Base-by-base conservation (phyloP, 2,329 filamentous ascomycete species). In the Xenoacremonium recifei region DNA sequence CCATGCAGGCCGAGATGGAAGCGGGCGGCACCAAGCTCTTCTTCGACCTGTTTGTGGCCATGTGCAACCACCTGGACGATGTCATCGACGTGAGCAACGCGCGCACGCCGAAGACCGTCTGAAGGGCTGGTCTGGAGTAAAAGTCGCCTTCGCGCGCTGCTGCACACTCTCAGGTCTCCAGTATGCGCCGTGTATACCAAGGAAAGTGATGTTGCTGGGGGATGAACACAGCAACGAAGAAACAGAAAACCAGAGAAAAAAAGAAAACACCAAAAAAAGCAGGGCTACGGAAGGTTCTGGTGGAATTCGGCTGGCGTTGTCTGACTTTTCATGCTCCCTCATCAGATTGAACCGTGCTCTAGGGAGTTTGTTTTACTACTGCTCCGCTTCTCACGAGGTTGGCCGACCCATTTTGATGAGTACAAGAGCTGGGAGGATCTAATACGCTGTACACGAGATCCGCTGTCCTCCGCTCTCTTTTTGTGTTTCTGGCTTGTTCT, bases 1-100 rank as follows among this genome's bases (percentile, higher is more conserved):
- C 91, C 70, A 95, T 96, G 90, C 91, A 96, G 80, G 85, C 87
- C 75, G 91, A 96, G 76, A 96, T 97, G 91, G 89, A 96, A 76
- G 83, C 83, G 69, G 90, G 91, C 67, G 90, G 73, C 62, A 79
- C 82, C 72, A 91, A 91, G 78, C 79, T 96, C 73, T 96, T 93
- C 79, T 97, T 97, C 74, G 91, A 96, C 78, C 77, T 97, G 70
- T 97, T 96, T 69, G 91, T 96, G 65, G 91, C 91, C 61, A 88
- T 96, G 85, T 95, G 89, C 78, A 96, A 96, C 73, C 91, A 96
- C 75, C 86, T 96, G 63, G 91, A 96, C 79, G 91, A 96, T 70
- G 83, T 96, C 71, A 85, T 89, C 71, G 89, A 93, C 66, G 83
- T 89, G 69, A 85, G 80, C 80, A 86, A 84, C 67, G 79, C 76